phyloP scores from a whole-genome alignment of 2,329 filamentous ascomycete species.

The Didymella keratinophila region DNA sequence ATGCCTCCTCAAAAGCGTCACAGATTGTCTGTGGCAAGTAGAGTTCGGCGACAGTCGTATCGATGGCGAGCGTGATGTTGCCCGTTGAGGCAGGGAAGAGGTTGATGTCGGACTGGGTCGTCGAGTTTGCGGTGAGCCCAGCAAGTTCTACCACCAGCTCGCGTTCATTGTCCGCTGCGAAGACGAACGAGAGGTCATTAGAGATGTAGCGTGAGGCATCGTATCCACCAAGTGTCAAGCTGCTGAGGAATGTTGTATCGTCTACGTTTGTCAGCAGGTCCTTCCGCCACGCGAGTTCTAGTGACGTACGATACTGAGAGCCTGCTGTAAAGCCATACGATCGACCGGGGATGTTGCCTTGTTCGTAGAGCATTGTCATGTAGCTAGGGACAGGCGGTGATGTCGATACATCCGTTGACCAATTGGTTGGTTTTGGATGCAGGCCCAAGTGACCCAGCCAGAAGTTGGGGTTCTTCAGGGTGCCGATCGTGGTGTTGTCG shows the following conservation, averaged over 20 bases:
- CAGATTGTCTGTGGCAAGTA: conserved; percentile 64
- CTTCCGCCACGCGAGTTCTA: background rate
- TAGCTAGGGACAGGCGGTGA: conserved; percentile 64
- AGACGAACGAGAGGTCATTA: conserved; percentile 67
- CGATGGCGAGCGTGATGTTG: conserved; percentile 56
- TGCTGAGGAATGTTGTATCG: conserved; percentile 49
- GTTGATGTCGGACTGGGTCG: conserved; percentile 40
- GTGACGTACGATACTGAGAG: conserved; percentile 69
- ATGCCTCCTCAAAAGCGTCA: conserved; percentile 67
- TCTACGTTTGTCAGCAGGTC: background rate
- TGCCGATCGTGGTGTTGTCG: conserved; percentile 54
- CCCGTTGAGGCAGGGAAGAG: conserved; percentile 40
- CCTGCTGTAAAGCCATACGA: conserved; percentile 80
- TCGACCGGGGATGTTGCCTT: conserved; percentile 70
- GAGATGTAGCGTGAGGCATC: conserved; percentile 68
- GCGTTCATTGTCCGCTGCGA: conserved; percentile 64
- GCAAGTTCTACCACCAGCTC: conserved; percentile 67
- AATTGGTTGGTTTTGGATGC: conserved; percentile 60
- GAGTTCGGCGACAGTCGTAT: conserved; percentile 59
- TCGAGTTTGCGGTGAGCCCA: conserved; percentile 47
- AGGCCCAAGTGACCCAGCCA: conserved; percentile 59
- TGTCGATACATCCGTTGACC: conserved; percentile 53
- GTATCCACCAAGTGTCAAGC: conserved; percentile 74
- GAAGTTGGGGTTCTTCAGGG: conserved; percentile 51
- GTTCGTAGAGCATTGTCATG: conserved; percentile 60